Base-by-base conservation (phyloP, 202 grass and related monocot species). In the Schoenoplectus triqueter region DNA sequence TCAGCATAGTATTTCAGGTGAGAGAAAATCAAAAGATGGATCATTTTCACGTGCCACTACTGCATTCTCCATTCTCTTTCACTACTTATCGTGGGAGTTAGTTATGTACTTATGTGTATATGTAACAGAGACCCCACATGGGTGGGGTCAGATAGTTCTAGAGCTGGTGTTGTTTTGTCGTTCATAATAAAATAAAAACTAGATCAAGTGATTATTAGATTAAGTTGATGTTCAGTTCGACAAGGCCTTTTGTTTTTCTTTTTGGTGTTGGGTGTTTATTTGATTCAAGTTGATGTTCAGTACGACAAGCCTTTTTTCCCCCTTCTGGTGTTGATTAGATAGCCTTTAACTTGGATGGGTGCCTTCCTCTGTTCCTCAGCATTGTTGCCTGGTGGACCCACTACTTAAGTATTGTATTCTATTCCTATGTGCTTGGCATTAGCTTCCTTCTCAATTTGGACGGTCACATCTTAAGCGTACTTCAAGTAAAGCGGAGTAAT, bases 31-130 rank as follows among this genome's bases (percentile, higher is more conserved):
- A 99, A 86, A 88, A 69, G 50, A 74, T 80, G 2, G 91, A 99
- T 78, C 93, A 99, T 88, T 99, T 95, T 84, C 96, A 95, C 82
- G 93, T 99, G 42, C 96, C 96, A 0, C 80, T 99, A 14, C 80
- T 99, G 91, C 48, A 94, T 92, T 91, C 96, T 80, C 91, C 96
- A 18, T 99, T 94, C 77, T 99, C 90, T 1, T 95, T 99, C 76
- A 91, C 91, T 84, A 95, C 96, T 84, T 95, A 92, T 49, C 92
- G 96, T 83, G 96, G 93, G 40, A 99, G 93, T 87, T 99, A 94
- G 85, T 40, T 22, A 74, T 78, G 31, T 42, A 42, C 60, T 9
- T 57, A 54, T 60, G 60, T 42, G 50, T 75, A 0, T 31, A 31
- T 31, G 31, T 31, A 31, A 31, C 54, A 1, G 9, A 52, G 9